Evolutionary conservation across 441 rosid genomes (phyloP).

Genomic region (Euphorbia celastroides): DNA sequence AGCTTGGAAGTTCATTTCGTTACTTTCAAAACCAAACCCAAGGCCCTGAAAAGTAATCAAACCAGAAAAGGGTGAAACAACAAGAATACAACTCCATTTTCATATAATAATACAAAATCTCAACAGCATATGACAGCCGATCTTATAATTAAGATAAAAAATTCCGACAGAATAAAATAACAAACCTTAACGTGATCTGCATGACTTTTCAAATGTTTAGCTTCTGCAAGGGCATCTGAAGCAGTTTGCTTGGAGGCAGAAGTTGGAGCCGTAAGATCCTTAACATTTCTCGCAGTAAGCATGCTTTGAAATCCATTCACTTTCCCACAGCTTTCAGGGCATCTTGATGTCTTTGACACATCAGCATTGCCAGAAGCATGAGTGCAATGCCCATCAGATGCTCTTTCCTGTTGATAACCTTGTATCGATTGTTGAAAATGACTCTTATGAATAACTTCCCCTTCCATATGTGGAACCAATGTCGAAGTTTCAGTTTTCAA

Average conservation of each 20-base stretch:
- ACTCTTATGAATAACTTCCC: slow-evolving; percentile 19
- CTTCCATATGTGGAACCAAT: slow-evolving; percentile 16
- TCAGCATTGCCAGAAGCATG: slow-evolving; percentile 26
- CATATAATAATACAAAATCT: slow-evolving; percentile 38
- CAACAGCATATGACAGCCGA: slow-evolving; percentile 21
- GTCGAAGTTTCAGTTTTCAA: slow-evolving; percentile 15
- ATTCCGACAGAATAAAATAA: slow-evolving; percentile 2
- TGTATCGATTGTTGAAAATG: slow-evolving; percentile 8
- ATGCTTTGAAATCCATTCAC: slow-evolving; percentile 22
- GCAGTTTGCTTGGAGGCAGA: slow-evolving; percentile 34
- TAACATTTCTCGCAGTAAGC: slow-evolving; percentile 21
- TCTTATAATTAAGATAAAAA: slow-evolving; percentile 12
- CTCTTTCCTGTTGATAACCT: slow-evolving; percentile 20
- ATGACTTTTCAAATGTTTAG: slow-evolving; percentile 40
- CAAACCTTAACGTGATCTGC: slow-evolving; percentile 66
- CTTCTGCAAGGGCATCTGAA: slow-evolving; percentile 44
- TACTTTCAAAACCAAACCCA: slow-evolving; percentile 52
- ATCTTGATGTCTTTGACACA: slow-evolving; percentile 22
- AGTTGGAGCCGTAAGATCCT: slow-evolving; percentile 27
- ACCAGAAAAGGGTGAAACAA: slow-evolving; percentile 20
- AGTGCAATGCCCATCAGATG: slow-evolving; percentile 17
- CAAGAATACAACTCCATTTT: slow-evolving; percentile 1
- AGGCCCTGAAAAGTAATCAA: slow-evolving; percentile 34
- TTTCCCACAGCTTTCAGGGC: slow-evolving; percentile 22
- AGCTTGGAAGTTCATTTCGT: slow-evolving; percentile 56